Base-by-base conservation (phyloP, 2,329 filamentous ascomycete species). In the Tolypocladium inflatum region DNA sequence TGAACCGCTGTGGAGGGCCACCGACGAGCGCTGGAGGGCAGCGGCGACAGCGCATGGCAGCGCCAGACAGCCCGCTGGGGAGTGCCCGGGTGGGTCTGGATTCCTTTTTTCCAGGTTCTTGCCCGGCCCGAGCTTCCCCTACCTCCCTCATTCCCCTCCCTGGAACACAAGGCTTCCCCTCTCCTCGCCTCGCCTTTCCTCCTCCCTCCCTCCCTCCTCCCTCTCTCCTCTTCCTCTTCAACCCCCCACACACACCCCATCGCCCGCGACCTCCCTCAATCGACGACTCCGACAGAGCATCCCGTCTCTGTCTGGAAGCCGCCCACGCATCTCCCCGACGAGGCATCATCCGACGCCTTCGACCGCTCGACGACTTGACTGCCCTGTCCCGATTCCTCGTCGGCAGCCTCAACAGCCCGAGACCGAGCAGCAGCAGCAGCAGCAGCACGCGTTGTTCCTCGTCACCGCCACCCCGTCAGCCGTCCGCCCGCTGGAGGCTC, bases 201-300 rank as follows among this genome's bases (percentile, higher is more conserved):
- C 43, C 52, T 50, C 50, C 39, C 45, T 43, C 56, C 53, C 55
- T 55, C 55, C 21, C 51, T 51, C 50, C 57, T 53, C 38, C 23
- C 55, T 45, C 57, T 54, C 56, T 58, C 57, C 58, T 58, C 58
- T 55, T 58, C 57, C 55, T 56, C 55, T 53, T 55, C 56, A 56
- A 43, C 48, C 10, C 48, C 37, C 54, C 52, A 30, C 55, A 23
- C 55, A n/a, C 54, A 58, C 61, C 60, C 60, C 55, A 55, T 59
- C 54, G 41, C 53, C 55, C 55, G 38, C 38, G 30, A 30, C 42
- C n/a, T 26, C 26, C 26, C 26, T 30, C 10, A 26, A 48, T 52
- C 48, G 30, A 51, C 48, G 48, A 51, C 30, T 15, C 48, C 48
- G 48, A 52, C 48, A 35, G 48, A 52, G 33, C 48, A 35, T 21